Evolutionary conservation across 2,329 filamentous ascomycete species (phyloP), one percentile per base, ranked within the genome.

Genomic region (Talaromyces marneffei): DNA sequence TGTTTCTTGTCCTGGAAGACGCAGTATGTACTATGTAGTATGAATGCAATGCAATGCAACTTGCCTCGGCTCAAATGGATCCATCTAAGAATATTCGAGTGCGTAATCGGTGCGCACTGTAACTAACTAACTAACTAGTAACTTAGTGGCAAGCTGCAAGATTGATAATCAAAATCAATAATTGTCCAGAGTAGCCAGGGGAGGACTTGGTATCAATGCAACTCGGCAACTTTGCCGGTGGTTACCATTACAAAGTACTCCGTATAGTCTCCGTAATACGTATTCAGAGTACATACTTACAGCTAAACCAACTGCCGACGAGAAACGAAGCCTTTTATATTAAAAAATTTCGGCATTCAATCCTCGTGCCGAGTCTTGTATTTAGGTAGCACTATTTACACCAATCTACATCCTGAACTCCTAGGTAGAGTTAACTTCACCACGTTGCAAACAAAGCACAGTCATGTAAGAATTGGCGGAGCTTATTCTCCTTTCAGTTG

Each of bases 221-320:
- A 50, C 10, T 52, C 48, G 48, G 48, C 48, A 52, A 52, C n/a
- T 52, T 52, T 52, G 48, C 48, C 48, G 48, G 29, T 52, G 27
- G 29, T 5, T 20, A 8, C 39, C 27, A 12, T 31, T 31, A 52
- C 46, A 4, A n/a, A n/a, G n/a, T n/a, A n/a, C n/a, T n/a, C n/a
- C n/a, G n/a, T n/a, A n/a, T n/a, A n/a, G n/a, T n/a, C n/a, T n/a
- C n/a, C n/a, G 42, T 46, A 46, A 16, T 25, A 27, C 14, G 42
- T 48, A 48, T 8, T 4, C 18, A 14, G 16, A n/a, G n/a, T n/a
- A n/a, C n/a, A n/a, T 44, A 44, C 16, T 4, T 31, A 50, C 27
- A 27, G 27, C 25, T 50, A 50, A 31, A 50, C 48, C 27, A 52
- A 35, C 18, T 52, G 29, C 48, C 48, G 48, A 52, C 27, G 27